Percentiles rank a stretch among this genome's conserved stretches.
Conservation (phyloP, 495 filamentous ascomycete species). For the Penicillium fimorum region DNA sequence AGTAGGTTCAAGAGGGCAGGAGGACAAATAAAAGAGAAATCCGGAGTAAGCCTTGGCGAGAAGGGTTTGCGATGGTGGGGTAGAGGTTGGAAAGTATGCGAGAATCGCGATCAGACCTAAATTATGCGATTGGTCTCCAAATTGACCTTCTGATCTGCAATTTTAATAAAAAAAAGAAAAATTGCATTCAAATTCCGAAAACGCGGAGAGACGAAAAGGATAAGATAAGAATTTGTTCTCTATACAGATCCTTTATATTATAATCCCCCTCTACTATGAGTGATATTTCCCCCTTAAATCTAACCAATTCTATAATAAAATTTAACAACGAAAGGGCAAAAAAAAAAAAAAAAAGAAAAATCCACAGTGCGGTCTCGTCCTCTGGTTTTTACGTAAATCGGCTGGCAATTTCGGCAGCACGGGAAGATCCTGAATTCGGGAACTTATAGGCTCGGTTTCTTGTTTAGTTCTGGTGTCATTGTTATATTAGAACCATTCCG, state of each 20-base stretch:
- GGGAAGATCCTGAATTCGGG: conserved; percentile 26
- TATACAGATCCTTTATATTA: too few relatives aligned
- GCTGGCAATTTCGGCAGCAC: conserved; percentile 22
- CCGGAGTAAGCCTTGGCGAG: conserved; percentile 33
- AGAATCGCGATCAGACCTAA: conserved; percentile 26
- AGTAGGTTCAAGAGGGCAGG: conserved; percentile 9
- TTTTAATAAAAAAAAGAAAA: conserved; percentile 7
- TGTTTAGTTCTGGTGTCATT: too few relatives aligned
- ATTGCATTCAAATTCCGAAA: background rate
- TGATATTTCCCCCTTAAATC: conserved; percentile 1
- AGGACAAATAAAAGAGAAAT: conserved; percentile 21
- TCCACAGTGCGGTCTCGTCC: conserved; percentile 8
- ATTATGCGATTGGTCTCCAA: conserved; percentile 28
- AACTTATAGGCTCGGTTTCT: conserved; percentile 1
- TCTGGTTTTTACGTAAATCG: conserved; percentile 39
- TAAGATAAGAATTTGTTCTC: background rate
- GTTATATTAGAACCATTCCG: too few relatives aligned
- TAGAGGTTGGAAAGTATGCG: conserved; percentile 25
- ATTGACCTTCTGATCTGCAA: conserved; percentile 18
- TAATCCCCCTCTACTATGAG: background rate
- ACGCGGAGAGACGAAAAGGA: conserved; percentile 7
- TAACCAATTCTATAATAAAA: conserved; percentile 16
- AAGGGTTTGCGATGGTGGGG: conserved; percentile 32
- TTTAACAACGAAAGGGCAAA: background rate
- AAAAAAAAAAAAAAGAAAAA: conserved; percentile 2